A percentile compares a stretch with the other conserved stretches of the same genome.
Conservation (phyloP, 2,329 filamentous ascomycete species). For the Cercospora sesami region DNA sequence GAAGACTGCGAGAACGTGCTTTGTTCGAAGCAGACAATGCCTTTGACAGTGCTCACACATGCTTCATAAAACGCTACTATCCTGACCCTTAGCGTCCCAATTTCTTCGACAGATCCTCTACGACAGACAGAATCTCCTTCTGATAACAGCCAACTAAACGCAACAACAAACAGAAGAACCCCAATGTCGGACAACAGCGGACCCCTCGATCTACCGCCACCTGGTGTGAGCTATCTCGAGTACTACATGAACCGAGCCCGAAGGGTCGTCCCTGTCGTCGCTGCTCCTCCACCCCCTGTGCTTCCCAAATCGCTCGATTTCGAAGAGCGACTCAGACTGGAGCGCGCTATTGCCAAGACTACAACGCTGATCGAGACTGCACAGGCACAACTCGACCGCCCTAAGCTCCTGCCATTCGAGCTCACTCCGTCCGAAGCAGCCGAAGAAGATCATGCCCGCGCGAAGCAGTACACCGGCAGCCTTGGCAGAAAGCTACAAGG, state of each 20-base stretch:
- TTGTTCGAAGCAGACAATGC: neutral
- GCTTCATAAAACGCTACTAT: neutral
- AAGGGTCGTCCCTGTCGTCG: conserved; percentile 6
- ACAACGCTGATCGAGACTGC: conserved; percentile 6
- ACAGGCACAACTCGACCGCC: conserved; percentile 17
- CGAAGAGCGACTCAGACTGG: conserved; percentile 15
- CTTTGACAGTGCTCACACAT: neutral
- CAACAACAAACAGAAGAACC: conserved; percentile 4
- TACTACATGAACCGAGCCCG: conserved; percentile 22
- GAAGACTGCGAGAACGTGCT: neutral
- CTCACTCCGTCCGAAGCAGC: conserved; percentile 17
- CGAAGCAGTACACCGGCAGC: conserved; percentile 15
- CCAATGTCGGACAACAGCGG: conserved; percentile 6
- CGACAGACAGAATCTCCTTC: neutral
- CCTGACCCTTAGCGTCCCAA: neutral
- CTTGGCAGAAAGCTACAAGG: conserved; percentile 1
- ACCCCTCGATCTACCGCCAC: conserved; percentile 12
- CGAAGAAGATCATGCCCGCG: conserved; percentile 13
- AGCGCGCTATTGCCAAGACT: conserved; percentile 21
- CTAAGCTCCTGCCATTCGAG: conserved; percentile 6
- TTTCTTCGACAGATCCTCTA: neutral
- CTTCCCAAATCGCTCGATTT: conserved; percentile 18
- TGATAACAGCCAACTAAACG: neutral
- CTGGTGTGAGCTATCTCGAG: conserved; percentile 18
- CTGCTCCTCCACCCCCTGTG: neutral